These are phyloP conservation scores for Coemansia sp. DNA, from an alignment of 192 early-diverging fungal genomes.

Conservation along the genomic window DNA sequence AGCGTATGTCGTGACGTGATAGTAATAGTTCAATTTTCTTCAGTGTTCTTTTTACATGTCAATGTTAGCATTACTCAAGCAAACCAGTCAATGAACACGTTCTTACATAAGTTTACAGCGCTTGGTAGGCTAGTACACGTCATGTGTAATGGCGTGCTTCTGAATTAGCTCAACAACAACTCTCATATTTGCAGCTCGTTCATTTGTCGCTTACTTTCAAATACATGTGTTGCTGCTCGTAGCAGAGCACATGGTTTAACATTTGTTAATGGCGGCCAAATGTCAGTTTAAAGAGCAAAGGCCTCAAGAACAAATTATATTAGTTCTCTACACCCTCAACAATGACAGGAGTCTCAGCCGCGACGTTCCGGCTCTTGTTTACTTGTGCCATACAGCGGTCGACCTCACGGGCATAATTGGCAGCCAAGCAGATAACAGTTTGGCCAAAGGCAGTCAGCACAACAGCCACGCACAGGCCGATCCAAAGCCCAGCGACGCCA, in stretches of 20 bases:
- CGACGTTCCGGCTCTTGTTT: neutral
- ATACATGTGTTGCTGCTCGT: too few species aligned
- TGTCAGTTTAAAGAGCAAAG: neutral
- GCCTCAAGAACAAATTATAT: neutral
- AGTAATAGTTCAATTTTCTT: neutral
- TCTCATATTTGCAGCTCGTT: too few species aligned
- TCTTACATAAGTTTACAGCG: too few species aligned
- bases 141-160: too few species aligned
- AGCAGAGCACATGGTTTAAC: neutral
- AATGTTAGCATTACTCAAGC: too few species aligned
- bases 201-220: too few species aligned
- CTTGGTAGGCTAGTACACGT: too few species aligned
- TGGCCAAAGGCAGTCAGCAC: slow-evolving; percentile 36
- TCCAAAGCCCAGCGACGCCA: slow-evolving; percentile 54
- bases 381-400: slow-evolving; percentile 39
- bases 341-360: neutral
- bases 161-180: too few species aligned
- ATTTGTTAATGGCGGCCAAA: neutral
- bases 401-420: slow-evolving; percentile 37
- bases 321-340: slow-evolving; percentile 1
- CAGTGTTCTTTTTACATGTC: neutral
- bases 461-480: slow-evolving; percentile 47
- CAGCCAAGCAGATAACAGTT: slow-evolving; percentile 26
- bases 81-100: too few species aligned
- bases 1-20: neutral